These are phyloP conservation scores for Penicillium sp. DNA, from an alignment of 2,329 filamentous ascomycete species.

Conservation along the genomic window DNA sequence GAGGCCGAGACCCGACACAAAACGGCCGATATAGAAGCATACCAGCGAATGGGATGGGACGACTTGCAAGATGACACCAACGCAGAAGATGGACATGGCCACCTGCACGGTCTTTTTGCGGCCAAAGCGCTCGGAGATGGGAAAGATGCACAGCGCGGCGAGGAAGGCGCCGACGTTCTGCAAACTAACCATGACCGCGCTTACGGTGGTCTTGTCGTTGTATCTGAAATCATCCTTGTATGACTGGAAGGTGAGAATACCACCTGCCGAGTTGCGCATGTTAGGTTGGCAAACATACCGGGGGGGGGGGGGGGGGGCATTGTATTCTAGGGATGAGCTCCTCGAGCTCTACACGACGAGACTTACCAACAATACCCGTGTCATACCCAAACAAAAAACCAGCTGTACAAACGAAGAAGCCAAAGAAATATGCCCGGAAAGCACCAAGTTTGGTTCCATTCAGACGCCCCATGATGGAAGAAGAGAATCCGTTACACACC, in stretches of 20 bases:
- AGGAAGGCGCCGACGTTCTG: slow-evolving; percentile 58
- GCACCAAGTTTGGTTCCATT: slow-evolving; percentile 27
- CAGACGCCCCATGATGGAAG: slow-evolving; percentile 16
- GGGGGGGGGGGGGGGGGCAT: too few species aligned
- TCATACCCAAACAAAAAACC: slow-evolving; percentile 41
- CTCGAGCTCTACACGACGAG: not conserved
- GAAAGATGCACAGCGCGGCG: slow-evolving; percentile 54
- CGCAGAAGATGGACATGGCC: slow-evolving; percentile 46
- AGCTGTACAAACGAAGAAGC: slow-evolving; percentile 34
- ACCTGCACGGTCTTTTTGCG: slow-evolving; percentile 51
- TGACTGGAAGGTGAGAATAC: slow-evolving; percentile 50
- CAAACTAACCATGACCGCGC: slow-evolving; percentile 53
- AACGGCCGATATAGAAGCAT: slow-evolving; percentile 52
- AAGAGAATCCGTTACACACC: not conserved
- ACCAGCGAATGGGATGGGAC: slow-evolving; percentile 52
- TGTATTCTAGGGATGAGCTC: not conserved
- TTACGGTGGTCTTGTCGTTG: slow-evolving; percentile 47
- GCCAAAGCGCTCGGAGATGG: slow-evolving; percentile 51
- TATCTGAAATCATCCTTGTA: slow-evolving; percentile 51
- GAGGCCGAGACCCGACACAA: slow-evolving; percentile 53
- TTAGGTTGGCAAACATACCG: not conserved
- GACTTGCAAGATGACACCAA: slow-evolving; percentile 51
- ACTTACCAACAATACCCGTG: slow-evolving; percentile 39
- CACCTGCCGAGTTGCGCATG: slow-evolving; percentile 28
- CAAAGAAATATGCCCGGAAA: slow-evolving; percentile 32